Conservation (phyloP, 2,329 filamentous ascomycete genomes). For the Phyllachora maydis region DNA sequence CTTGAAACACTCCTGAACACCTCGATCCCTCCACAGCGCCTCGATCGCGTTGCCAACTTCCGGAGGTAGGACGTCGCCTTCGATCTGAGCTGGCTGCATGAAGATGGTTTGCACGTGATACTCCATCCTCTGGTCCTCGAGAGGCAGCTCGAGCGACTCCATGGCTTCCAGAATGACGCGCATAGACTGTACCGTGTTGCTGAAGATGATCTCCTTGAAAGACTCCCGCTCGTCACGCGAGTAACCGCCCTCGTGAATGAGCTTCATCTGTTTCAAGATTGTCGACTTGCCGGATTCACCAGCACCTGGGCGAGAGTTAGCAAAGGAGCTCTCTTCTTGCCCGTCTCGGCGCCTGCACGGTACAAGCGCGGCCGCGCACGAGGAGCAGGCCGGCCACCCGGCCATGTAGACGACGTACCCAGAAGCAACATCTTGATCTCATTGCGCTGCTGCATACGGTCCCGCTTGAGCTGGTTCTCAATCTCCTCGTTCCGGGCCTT, state of each 20-base stretch:
- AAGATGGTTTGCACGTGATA: constrained; percentile 98
- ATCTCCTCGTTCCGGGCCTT: constrained; percentile 99
- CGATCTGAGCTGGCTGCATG: constrained; percentile 94
- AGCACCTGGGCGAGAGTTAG: constrained; percentile 41
- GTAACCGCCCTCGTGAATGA: constrained; percentile 97
- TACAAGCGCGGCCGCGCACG: constrained; percentile 1
- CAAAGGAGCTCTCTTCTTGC: neutral
- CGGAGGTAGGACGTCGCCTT: constrained; percentile 82
- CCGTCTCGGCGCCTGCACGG: constrained; percentile 1
- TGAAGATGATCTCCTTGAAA: constrained; percentile 53
- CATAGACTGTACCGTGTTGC: constrained; percentile 51
- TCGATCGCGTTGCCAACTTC: constrained; percentile 89
- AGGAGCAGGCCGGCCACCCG: neutral
- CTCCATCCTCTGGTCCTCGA: constrained; percentile 82
- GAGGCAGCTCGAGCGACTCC: constrained; percentile 54
- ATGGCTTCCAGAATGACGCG: constrained; percentile 48
- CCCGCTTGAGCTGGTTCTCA: constrained; percentile 95
- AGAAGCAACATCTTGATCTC: constrained; percentile 99
- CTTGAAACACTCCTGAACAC: constrained; percentile 90
- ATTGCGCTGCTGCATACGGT: constrained; percentile 97
- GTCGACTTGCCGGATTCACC: constrained; percentile 96
- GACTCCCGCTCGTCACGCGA: constrained; percentile 67
- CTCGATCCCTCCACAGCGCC: constrained; percentile 78
- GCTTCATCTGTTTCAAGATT: constrained; percentile 95
- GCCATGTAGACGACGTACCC: constrained; percentile 37